Conservation (phyloP, 2,329 filamentous ascomycete species). For the Aspergillus sclerotialis region DNA sequence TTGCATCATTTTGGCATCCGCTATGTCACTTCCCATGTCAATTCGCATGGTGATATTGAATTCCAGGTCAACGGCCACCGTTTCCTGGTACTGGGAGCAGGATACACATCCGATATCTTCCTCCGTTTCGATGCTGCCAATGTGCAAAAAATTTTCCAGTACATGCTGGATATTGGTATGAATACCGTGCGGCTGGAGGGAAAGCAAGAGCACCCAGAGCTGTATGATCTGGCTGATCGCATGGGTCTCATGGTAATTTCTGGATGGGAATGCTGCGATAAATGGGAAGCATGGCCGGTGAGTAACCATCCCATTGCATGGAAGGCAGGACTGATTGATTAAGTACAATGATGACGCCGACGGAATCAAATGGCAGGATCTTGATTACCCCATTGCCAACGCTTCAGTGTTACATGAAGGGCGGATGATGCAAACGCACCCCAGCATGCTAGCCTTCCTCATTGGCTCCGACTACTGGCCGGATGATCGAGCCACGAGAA, state of each 20-base stretch:
- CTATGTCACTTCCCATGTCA: slow-evolving; percentile 47
- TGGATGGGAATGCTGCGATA: slow-evolving; percentile 62
- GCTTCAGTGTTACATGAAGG: slow-evolving; percentile 55
- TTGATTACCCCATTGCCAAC: slow-evolving; percentile 51
- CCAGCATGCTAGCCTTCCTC: slow-evolving; percentile 52
- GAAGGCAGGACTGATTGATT: slow-evolving; percentile 1
- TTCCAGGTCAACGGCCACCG: slow-evolving; percentile 52
- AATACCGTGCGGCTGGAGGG: slow-evolving; percentile 60
- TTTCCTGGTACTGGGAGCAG: slow-evolving; percentile 56
- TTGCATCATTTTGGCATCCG: slow-evolving; percentile 46
- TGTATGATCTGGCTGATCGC: slow-evolving; percentile 54
- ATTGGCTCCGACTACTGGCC: slow-evolving; percentile 61
- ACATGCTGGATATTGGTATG: slow-evolving; percentile 54
- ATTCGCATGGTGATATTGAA: slow-evolving; percentile 46
- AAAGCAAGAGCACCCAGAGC: slow-evolving; percentile 56
- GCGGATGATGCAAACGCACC: slow-evolving; percentile 53
- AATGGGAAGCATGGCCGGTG: slow-evolving; percentile 57
- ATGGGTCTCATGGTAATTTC: slow-evolving; percentile 56
- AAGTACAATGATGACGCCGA: slow-evolving; percentile 50
- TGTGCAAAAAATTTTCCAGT: slow-evolving; percentile 44
- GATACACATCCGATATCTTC: slow-evolving; percentile 57
- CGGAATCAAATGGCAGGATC: slow-evolving; percentile 42
- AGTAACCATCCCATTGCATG: background rate
- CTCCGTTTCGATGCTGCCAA: slow-evolving; percentile 48
- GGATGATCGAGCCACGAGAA: slow-evolving; percentile 47